Percentiles rank a stretch among this genome's conserved stretches.
phyloP scores from a whole-genome alignment of 352 stramenopile genomes.

The Globisporangium nagaii region DNA sequence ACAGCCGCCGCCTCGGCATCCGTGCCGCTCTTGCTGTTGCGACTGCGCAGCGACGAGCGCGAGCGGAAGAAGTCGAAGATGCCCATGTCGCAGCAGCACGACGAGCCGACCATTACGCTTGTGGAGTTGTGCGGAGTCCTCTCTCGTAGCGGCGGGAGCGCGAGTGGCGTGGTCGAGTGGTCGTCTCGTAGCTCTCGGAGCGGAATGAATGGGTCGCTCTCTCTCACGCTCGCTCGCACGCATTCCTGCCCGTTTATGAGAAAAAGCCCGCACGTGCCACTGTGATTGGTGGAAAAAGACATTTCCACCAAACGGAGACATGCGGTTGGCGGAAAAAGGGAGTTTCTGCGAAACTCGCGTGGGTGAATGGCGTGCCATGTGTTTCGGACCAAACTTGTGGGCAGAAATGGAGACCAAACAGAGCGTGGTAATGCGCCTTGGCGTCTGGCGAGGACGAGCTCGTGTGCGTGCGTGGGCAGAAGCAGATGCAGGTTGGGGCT shows the following conservation, averaged over 20 bases:
- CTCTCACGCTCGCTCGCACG: neutral
- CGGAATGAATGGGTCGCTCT: neutral
- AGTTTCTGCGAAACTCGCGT: neutral
- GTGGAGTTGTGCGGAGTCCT: neutral
- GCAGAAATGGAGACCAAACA: no score
- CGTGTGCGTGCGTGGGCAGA: no score
- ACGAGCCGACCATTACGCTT: neutral
- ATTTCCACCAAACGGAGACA: neutral
- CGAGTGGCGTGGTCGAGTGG: no score
- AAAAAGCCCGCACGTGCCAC: neutral
- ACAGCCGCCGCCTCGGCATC: neutral
- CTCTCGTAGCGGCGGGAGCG: neutral
- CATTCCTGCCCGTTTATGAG: no score
- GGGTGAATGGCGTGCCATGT: neutral
- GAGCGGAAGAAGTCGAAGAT: slow-evolving; percentile 79
- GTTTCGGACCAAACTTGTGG: no score
- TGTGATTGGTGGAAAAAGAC: neutral
- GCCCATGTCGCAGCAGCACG: slow-evolving; percentile 33
- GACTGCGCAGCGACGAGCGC: slow-evolving; percentile 32
- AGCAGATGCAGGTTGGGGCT: no score
- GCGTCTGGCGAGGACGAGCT: no score
- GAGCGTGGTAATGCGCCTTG: no score
- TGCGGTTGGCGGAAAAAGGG: neutral
- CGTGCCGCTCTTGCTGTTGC: slow-evolving; percentile 16
- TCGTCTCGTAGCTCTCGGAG: no score